Evolutionary conservation across 169 alveolate species (phyloP), one percentile per base, ranked within the genome.

Genomic region (Amoebophrya sp.): DNA sequence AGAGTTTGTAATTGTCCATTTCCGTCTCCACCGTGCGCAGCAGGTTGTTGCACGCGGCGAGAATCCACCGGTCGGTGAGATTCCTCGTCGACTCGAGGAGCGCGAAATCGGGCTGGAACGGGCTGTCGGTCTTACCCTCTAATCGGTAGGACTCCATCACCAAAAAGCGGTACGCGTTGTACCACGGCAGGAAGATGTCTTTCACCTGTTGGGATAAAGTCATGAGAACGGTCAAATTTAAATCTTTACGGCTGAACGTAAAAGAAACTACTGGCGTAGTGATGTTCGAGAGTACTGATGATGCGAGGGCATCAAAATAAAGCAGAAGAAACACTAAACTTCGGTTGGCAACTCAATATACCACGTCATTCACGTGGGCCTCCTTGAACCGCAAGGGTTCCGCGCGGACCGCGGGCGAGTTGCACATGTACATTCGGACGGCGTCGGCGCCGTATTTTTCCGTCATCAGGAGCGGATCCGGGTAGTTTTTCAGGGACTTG

Each of bases 371-470:
- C 23, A 99, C 99, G 38, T 99, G 99, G 41, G 96, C 98, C 88
- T 96, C 97, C 53, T 94, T 94, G 96, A 99, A 99, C 88, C 96
- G 95, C 66, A 99, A 95, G 90, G 98, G 95, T 94, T 99, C 99
- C n/a, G 99, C 99, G 93, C 98, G 97, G 23, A 99, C 99, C 39
- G 98, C 98, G n/a, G 99, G 99, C n/a, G 99, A 97, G 89, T 98
- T 98, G 53, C 97, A 95, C 77, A 99, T 95, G 94, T 98, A 99
- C 77, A 91, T 95, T 38, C 99, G 95, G 90, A 98, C 94, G 89
- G 99, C 98, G 94, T 99, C 99, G 10, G 99, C 99, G 0, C 99
- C 99, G 90, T 96, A 47, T 47, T 47, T 7, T 18, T 47, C 18
- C 66, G 66, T 47, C 66, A 47, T 47, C 29, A 12, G 18, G 66